phyloP scores from a whole-genome alignment of 2,329 filamentous ascomycete species.

The Hypoxylon sp. region DNA sequence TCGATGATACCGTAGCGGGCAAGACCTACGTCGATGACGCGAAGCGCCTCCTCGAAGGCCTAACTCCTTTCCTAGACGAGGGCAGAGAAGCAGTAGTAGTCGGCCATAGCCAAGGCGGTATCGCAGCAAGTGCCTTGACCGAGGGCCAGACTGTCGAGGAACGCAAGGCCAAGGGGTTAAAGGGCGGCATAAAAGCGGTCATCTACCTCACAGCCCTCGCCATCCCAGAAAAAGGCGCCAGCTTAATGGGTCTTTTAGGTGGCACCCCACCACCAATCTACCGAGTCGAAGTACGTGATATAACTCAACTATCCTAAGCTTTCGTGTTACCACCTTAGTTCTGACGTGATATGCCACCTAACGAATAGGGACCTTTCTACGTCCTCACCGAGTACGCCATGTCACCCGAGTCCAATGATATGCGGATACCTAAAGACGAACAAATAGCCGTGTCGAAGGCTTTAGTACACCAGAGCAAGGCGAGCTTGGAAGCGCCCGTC shows the following conservation, averaged over 20 bases:
- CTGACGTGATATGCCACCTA: neutral
- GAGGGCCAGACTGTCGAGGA: constrained; percentile 52
- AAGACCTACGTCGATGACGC: constrained; percentile 49
- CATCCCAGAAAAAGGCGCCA: constrained; percentile 43
- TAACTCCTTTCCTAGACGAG: constrained; percentile 45
- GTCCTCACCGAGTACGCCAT: constrained; percentile 36
- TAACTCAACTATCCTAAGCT: neutral
- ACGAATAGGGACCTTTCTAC: constrained; percentile 38
- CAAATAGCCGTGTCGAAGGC: constrained; percentile 28
- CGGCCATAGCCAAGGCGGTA: constrained; percentile 53
- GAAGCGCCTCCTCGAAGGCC: constrained; percentile 40
- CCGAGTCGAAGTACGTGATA: constrained; percentile 32
- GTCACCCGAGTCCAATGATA: neutral
- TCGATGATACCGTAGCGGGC: constrained; percentile 47
- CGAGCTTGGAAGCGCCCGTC: constrained; percentile 33
- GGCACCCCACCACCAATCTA: constrained; percentile 40
- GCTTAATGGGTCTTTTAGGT: constrained; percentile 37
- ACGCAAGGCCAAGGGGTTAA: constrained; percentile 43
- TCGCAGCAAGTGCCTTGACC: constrained; percentile 49
- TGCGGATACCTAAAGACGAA: constrained; percentile 15
- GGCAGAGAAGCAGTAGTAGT: constrained; percentile 48
- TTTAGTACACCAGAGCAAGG: constrained; percentile 35
- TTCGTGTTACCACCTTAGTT: neutral
- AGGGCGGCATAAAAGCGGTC: constrained; percentile 52
- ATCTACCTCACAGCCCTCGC: constrained; percentile 52